Base-by-base conservation (phyloP, 2,329 filamentous ascomycete genomes). In the Colletotrichum sp. region DNA sequence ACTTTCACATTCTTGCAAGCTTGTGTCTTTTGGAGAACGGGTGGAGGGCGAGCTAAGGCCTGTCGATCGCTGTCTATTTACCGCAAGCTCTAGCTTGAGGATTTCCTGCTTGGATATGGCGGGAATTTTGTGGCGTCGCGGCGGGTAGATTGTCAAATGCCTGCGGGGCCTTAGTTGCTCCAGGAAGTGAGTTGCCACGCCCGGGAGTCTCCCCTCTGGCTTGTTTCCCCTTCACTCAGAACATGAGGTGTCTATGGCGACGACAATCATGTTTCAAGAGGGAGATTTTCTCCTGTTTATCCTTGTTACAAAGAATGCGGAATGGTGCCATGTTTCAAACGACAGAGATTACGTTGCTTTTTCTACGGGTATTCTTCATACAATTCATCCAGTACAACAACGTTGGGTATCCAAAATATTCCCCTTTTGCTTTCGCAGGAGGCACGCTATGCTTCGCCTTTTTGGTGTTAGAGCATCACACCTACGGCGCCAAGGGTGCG, bases 401-500 rank as follows among this genome's bases (percentile, higher is more conserved):
- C 32, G 13, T 24, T 32, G 52, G 66, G 57, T 74, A 64, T 70
- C 65, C 44, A 63, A 26, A 52, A 52, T 52, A 21, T 13, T 52
- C 44, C 63, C 44, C n/a, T 34, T 34, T 68, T 34, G 10, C 44
- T 49, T 30, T 26, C 21, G 55, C 55, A 59, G 21, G 24, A 59
- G 26, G 26, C 21, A 59, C 55, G 15, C 26, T 59, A 59, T 32
- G 57, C 57, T 60, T 30, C 57, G 26, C n/a, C 24, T 28, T 59
- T 3, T 66, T 39, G 6, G 21, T 30, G 52, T 62, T 44, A 32
- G 30, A 6, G 52, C 39, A 21, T 15, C 57, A 18, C 49, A 55
- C 26, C 78, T 79, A 88, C 39, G 79, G 79, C 34, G 77, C 80
- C 62, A 78, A 75, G 10, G 83, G 82, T 24, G 85, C 86, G 76